These are phyloP conservation scores for Phytophthora podocarpi DNA, from an alignment of 352 stramenopile genomes.

Conservation along the genomic window DNA sequence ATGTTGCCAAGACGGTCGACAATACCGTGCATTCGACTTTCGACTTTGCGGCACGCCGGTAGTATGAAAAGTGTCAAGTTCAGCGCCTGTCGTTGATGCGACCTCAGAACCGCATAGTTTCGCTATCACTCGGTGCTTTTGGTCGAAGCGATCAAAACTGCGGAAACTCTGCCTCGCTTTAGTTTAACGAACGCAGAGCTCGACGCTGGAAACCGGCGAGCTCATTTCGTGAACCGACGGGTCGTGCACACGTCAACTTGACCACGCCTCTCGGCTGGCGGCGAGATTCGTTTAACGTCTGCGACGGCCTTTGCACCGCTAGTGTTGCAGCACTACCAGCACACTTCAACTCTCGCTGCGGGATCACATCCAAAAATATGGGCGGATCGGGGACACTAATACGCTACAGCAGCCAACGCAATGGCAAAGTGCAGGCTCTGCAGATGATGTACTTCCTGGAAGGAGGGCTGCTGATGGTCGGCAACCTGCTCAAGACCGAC, in stretches of 20 bases:
- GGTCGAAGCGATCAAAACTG: not conserved
- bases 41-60: not conserved
- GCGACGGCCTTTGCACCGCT: too few relatives aligned
- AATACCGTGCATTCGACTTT: conserved; percentile 7
- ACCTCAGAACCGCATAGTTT: conserved; percentile 26
- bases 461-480: conserved; percentile 70
- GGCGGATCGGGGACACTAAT: conserved; percentile 17
- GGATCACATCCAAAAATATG: conserved; percentile 18
- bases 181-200: conserved; percentile 7
- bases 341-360: conserved; percentile 1
- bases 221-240: conserved; percentile 34
- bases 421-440: conserved; percentile 23
- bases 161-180: conserved; percentile 1
- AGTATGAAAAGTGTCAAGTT: not conserved
- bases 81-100: not conserved
- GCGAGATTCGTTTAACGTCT: conserved; percentile 20
- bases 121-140: too few relatives aligned
- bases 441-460: conserved; percentile 83
- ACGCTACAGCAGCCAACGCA: conserved; percentile 20
- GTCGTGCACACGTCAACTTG: conserved; percentile 13
- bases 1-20: conserved; percentile 21
- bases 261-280: conserved; percentile 15
- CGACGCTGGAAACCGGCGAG: conserved; percentile 15
- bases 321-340: too few relatives aligned
- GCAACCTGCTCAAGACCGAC: conserved; percentile 70